Evolutionary conservation across 139 green algal species (phyloP).

Genomic region (Volvox reticuliferus): DNA sequence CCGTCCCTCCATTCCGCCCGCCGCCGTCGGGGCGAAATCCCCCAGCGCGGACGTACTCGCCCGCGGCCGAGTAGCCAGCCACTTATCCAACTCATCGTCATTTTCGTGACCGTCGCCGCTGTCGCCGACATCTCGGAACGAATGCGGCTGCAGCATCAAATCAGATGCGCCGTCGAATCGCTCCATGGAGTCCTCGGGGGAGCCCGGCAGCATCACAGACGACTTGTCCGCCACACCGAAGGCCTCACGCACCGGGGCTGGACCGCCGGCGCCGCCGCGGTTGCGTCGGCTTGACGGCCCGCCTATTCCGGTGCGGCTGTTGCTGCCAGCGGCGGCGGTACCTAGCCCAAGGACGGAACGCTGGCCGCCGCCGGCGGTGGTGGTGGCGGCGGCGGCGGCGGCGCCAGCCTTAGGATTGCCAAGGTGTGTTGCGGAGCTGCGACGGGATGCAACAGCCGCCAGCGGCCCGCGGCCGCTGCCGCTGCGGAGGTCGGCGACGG

Average conservation of each 20-base stretch:
- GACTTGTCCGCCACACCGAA: not conserved
- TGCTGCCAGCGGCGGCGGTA: not conserved
- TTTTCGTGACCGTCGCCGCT: not conserved
- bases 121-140: not conserved
- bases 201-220: not conserved
- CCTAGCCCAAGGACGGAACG: not conserved
- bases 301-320: not conserved
- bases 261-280: not conserved
- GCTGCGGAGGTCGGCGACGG: not conserved
- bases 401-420: not conserved
- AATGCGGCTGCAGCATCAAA: not conserved
- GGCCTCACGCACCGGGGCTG: not conserved
- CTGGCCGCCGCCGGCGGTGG: not conserved
- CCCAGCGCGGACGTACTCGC: not conserved
- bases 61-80: not conserved
- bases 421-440: not conserved
- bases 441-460: not conserved
- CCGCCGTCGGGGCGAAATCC: not conserved
- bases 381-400: not conserved
- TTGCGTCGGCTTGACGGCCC: not conserved
- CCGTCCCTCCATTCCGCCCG: not conserved
- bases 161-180: not conserved
- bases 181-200: not conserved
- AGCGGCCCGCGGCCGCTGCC: not conserved
- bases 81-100: slow-evolving; percentile 1